These are phyloP conservation scores for Coemansia sp. DNA, from an alignment of 192 early-diverging fungal species.

Conservation along the genomic window DNA sequence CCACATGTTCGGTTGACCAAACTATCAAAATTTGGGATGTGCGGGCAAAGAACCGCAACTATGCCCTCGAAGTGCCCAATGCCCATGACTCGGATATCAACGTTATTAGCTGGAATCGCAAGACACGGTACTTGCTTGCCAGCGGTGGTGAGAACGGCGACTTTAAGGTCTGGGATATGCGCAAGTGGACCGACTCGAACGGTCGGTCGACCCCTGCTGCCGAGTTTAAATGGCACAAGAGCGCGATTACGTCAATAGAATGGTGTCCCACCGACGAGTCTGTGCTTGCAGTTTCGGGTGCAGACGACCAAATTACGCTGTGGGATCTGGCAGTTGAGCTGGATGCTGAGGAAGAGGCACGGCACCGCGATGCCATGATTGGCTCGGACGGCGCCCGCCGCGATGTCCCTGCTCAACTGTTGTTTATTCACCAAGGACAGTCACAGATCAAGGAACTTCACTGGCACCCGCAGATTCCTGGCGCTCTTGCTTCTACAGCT, in stretches of 20 bases:
- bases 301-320: conserved; percentile 93
- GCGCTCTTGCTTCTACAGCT: conserved; percentile 84
- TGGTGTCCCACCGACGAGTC: conserved; percentile 94
- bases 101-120: conserved; percentile 94
- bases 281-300: conserved; percentile 85
- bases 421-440: conserved; percentile 96
- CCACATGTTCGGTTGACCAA: conserved; percentile 85
- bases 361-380: conserved; percentile 55
- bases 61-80: conserved; percentile 69
- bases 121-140: conserved; percentile 82
- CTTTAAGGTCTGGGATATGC: conserved; percentile 96
- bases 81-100: conserved; percentile 92
- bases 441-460: conserved; percentile 92
- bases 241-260: conserved; percentile 92
- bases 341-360: conserved; percentile 85
- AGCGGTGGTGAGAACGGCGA: conserved; percentile 90
- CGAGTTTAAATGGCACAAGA: conserved; percentile 91
- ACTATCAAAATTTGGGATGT: conserved; percentile 96
- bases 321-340: conserved; percentile 98
- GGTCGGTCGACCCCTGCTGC: conserved; percentile 73
- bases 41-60: conserved; percentile 66
- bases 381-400: conserved; percentile 61
- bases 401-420: conserved; percentile 89
- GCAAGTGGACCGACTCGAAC: conserved; percentile 52
- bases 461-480: conserved; percentile 95